Conservation (phyloP, 805 yeast genomes). For the Myxozyma monticola region DNA sequence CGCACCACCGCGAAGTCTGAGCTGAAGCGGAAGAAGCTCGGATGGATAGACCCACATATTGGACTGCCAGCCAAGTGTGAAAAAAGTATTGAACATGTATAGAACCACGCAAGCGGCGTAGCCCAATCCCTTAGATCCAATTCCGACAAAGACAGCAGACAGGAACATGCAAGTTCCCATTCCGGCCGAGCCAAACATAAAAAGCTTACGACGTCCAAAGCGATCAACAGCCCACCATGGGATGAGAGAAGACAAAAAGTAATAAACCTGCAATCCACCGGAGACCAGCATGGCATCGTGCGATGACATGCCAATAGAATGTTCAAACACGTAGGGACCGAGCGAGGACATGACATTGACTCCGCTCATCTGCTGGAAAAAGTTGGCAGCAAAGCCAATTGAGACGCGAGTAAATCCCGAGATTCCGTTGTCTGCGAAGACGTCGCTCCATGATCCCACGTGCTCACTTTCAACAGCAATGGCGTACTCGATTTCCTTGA, state of each 20-base stretch:
- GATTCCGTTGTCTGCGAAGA: conserved; percentile 44
- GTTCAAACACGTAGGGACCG: conserved; percentile 29
- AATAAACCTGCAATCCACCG: conserved; percentile 15
- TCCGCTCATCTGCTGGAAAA: conserved; percentile 47
- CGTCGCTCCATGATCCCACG: conserved; percentile 21
- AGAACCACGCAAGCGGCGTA: conserved; percentile 20
- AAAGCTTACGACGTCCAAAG: conserved; percentile 66
- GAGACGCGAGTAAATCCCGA: conserved; percentile 49
- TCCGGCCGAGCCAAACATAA: conserved; percentile 52
- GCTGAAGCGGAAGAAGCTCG: conserved; percentile 54
- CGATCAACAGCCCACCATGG: conserved; percentile 23
- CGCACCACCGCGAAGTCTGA: conserved; percentile 56
- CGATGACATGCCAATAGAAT: conserved; percentile 12
- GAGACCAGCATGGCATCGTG: conserved; percentile 15
- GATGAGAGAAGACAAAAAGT: conserved; percentile 15
- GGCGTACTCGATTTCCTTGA: conserved; percentile 19
- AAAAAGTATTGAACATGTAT: conserved; percentile 19
- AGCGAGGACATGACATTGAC: conserved; percentile 35
- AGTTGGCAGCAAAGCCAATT: conserved; percentile 48
- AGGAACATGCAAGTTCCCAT: conserved; percentile 43
- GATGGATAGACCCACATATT: conserved; percentile 57
- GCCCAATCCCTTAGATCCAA: conserved; percentile 13
- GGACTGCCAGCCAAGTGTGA: conserved; percentile 31
- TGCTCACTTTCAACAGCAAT: conserved; percentile 19
- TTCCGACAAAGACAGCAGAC: conserved; percentile 19